Conservation (phyloP, 2,329 filamentous ascomycete genomes). For the Colletotrichum sp. region DNA sequence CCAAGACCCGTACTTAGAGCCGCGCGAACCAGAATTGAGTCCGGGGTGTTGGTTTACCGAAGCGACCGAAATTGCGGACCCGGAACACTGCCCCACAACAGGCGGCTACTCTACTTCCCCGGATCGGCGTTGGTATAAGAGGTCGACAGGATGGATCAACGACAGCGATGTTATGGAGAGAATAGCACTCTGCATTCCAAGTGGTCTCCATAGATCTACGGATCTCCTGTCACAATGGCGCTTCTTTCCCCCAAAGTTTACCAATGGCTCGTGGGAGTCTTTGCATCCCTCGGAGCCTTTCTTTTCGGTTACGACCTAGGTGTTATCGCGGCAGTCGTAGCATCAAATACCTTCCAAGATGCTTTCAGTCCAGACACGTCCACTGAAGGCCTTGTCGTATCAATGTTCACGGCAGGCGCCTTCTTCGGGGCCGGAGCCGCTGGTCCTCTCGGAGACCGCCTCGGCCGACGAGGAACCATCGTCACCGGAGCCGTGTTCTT, state of each 20-base stretch:
- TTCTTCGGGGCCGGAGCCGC: conserved; percentile 81
- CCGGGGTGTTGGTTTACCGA: neutral
- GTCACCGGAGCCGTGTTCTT: conserved; percentile 76
- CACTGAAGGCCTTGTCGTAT: conserved; percentile 59
- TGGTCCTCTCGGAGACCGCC: conserved; percentile 77
- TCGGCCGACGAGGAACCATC: conserved; percentile 75
- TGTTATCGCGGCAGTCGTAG: conserved; percentile 69
- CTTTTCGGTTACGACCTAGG: conserved; percentile 83
- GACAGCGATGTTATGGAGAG: neutral
- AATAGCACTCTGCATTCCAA: neutral
- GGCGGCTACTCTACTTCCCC: neutral
- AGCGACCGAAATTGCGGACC: conserved; percentile 7
- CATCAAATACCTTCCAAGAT: conserved; percentile 49
- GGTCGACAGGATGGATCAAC: neutral
- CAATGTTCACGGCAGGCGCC: conserved; percentile 78
- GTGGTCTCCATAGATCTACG: neutral
- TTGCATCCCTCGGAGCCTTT: conserved; percentile 74
- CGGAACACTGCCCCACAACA: neutral
- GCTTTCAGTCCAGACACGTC: conserved; percentile 50
- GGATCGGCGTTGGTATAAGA: conserved; percentile 9
- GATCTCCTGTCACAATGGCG: neutral
- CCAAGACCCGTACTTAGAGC: neutral
- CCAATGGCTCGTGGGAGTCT: conserved; percentile 67
- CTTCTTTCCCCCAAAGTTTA: conserved; percentile 7
- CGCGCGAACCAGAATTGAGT: neutral